Base-by-base conservation (phyloP, 2,329 filamentous ascomycete species). In the Ophiostoma ulmi region DNA sequence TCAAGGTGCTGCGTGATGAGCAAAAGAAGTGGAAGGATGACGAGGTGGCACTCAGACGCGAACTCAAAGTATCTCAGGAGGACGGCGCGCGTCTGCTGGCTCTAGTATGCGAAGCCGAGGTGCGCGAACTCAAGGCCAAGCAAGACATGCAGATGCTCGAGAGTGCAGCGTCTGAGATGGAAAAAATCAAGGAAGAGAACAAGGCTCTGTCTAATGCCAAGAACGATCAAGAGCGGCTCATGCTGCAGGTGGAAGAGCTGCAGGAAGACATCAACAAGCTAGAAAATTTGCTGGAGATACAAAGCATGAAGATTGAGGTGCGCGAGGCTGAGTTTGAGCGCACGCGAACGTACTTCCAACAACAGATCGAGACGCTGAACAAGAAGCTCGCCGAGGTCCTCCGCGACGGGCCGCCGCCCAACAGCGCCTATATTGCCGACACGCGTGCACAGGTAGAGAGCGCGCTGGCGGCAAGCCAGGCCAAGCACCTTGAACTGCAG, bases 81-180 rank as follows among this genome's bases (percentile, higher is more conserved):
- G 90, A 94, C 75, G 84, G 84, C 61, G 86, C 89, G 22, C 87
- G 88, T 71, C 81, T 95, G 22, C 86, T 87, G 67, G 83, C 85
- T 73, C 81, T 92, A 5, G 83, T 94, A 0, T 87, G 90, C 52
- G 86, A 88, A 41, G 87, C 86, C 0, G 91, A 95, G 78, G 87
- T 89, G 6, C 87, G 88, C 72, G 90, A 92, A 75, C 79, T 90
- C 41, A 84, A 84, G 70, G 84, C 86, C 71, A 84, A 87, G 72
- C 89, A 92, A 75, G 86, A 87, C 70, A 72, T 72, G 71, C 71
- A 72, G 69, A 70, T 72, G 71, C 71, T 72, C 8, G 69, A 68
- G 41, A 87, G 72, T 89, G 92, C 75, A 85, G 87, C 70, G 2
- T 83, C 85, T 67, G 88, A 91, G 74, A 80, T 91, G 66, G 85